Base-by-base conservation (phyloP, 139 green algal species). In the Microglena sp. region DNA sequence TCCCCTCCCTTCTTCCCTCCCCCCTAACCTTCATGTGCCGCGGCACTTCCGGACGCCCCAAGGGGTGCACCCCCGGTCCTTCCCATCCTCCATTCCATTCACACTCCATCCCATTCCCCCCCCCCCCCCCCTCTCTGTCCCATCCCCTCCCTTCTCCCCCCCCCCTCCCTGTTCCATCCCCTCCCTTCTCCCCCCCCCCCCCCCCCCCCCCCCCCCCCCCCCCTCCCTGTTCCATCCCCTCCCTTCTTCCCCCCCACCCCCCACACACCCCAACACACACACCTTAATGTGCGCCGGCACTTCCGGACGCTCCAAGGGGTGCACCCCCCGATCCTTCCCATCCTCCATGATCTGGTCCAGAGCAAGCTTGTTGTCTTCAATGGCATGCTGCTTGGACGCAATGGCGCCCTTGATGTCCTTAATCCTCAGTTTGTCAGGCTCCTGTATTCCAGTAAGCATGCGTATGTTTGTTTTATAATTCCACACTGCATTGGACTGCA, bases 221-320 rank as follows among this genome's bases (percentile, higher is more conserved):
- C 24, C 15, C 53, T 26, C 7, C 21, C 18, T 60, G 53, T n/a
- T 8, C 40, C 11, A 11, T 11, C 40, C 11, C 8, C 40, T 11
- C 11, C 8, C 40, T 11, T 11, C 40, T 46, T 8, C 40, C 40
- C 40, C 40, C 8, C 40, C 40, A 8, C 40, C 40, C 40, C 40
- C 40, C 40, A 8, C 40, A 8, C 11, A 46, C 40, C 40, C 8
- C 40, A 11, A 8, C 40, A 46, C n/a, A n/a, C 55, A 34, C 53
- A 76, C 75, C 73, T 87, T 84, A 57, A 84, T 74, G 2, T 71
- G 59, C 35, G 64, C 46, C 8, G 71, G 67, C 27, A 84, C 70
- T n/a, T 78, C 66, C 0, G 78, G 78, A 15, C 72, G 46, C 32
- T 85, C 74, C 64, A 85, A 64, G 2, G 74, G 71, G 69, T 82